Evolutionary conservation across 305 asterid species (phyloP), one percentile per base, ranked within the genome.

Genomic region (Fraxinus sp.): DNA sequence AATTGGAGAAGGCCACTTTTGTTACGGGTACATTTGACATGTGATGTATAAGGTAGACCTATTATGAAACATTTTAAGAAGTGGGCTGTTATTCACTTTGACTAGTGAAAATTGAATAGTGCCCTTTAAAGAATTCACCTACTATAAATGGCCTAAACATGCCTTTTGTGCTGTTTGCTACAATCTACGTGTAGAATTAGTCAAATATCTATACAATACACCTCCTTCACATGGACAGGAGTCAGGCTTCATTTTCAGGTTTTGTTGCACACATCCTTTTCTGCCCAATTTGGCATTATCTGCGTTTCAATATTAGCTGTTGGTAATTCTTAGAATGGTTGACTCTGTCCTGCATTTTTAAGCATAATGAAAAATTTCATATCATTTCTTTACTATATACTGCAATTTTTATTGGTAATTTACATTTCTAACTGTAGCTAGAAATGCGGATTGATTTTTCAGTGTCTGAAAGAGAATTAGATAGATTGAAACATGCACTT

Each of bases 381-480:
- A 26, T 68, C 37, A 26, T 4, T 28, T 68, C 37, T 26, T 28
- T 68, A 28, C 18, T 64, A 26, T 64, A 24, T 64, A 28, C 8
- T 13, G 36, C 74, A 68, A 68, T 68, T 68, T 20, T 68, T 28
- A 28, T 68, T 26, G 37, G 74, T 28, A 10, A 68, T 68, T 3
- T 26, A 30, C 22, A 68, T 68, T 68, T 77, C 66, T 77, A 7
- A 77, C 62, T 13, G 35, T 59, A 46, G 20, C 80, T 55, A 37
- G 35, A 22, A 62, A 49, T 78, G 84, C 76, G 75, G 81, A 68
- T 78, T 0, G 78, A 74, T 0, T 81, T 68, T 26, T 78, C 88
- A 95, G 98, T 94, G 88, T 88, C 95, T 3, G 97, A 92, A 84
- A 84, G 88, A 81, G 98, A 95, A 83, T 36, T 95, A 57, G 93